Evolutionary conservation across 2,329 filamentous ascomycete species (phyloP).

Genomic region (Fusarium heterosporum): DNA sequence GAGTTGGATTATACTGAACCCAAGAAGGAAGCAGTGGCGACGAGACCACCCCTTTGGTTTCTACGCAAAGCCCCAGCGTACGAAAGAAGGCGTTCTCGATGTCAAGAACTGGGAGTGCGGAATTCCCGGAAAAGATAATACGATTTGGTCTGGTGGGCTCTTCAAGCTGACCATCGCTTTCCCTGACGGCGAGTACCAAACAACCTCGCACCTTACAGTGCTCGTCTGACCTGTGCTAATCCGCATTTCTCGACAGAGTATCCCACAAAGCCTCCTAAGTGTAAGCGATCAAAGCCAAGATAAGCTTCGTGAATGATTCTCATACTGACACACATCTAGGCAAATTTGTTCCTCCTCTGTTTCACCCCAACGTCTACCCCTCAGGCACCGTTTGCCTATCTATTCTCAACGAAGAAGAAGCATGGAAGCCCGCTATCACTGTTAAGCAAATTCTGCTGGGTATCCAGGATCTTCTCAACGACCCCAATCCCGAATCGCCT

Average conservation of each 20-base stretch:
- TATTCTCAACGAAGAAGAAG: slow-evolving; percentile 97
- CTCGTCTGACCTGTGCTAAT: slow-evolving; percentile 24
- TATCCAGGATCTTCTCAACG: slow-evolving; percentile 94
- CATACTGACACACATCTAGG: slow-evolving; percentile 62
- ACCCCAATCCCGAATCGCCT: slow-evolving; percentile 96
- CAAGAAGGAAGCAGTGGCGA: slow-evolving; percentile 89
- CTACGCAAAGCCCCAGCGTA: slow-evolving; percentile 89
- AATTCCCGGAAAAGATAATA: slow-evolving; percentile 95
- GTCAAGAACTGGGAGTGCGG: slow-evolving; percentile 97
- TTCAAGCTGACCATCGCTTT: slow-evolving; percentile 96
- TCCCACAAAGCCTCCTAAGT: slow-evolving; percentile 98
- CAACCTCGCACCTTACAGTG: neutral
- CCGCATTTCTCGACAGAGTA: slow-evolving; percentile 73
- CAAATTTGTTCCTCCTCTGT: slow-evolving; percentile 95
- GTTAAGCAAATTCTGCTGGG: slow-evolving; percentile 97
- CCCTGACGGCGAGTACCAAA: slow-evolving; percentile 78
- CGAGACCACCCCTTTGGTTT: slow-evolving; percentile 98
- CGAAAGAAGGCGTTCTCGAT: slow-evolving; percentile 82
- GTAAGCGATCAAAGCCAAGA: slow-evolving; percentile 64
- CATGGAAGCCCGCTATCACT: slow-evolving; percentile 98
- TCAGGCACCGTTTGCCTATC: slow-evolving; percentile 97
- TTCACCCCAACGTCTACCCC: slow-evolving; percentile 98
- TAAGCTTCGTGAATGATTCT: neutral
- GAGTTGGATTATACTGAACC: slow-evolving; percentile 36
- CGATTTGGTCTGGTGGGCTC: slow-evolving; percentile 96